These are phyloP conservation scores for Diaporthe velutina DNA, from an alignment of 2,329 filamentous ascomycete genomes.

Conservation along the genomic window DNA sequence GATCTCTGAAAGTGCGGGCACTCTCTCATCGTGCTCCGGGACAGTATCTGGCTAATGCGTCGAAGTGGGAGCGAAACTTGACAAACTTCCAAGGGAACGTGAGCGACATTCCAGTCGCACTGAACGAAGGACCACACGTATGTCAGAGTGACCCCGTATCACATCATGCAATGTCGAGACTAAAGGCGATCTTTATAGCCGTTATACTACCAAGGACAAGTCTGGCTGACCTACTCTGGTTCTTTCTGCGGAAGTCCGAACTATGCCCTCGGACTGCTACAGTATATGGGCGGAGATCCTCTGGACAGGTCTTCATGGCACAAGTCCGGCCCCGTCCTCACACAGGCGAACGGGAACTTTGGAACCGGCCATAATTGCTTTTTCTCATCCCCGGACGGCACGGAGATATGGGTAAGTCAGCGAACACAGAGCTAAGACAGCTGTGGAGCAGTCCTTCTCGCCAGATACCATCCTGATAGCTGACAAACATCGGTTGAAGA, in stretches of 20 bases:
- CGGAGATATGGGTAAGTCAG: conserved; percentile 25
- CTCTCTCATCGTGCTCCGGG: background rate
- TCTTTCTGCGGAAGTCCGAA: conserved; percentile 40
- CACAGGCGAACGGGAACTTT: conserved; percentile 40
- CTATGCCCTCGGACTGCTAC: conserved; percentile 38
- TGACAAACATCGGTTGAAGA: background rate
- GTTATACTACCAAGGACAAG: conserved; percentile 36
- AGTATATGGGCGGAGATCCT: conserved; percentile 37
- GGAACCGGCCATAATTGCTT: conserved; percentile 40
- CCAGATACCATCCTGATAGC: background rate
- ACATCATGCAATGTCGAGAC: background rate
- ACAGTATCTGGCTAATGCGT: background rate
- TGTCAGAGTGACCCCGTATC: background rate
- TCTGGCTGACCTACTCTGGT: conserved; percentile 41
- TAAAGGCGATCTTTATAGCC: conserved; percentile 29
- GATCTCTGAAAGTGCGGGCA: background rate
- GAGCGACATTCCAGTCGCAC: background rate
- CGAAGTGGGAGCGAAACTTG: conserved; percentile 37
- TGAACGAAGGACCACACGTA: conserved; percentile 27
- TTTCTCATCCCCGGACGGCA: conserved; percentile 32
- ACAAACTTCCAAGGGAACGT: conserved; percentile 15
- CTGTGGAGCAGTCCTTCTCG: background rate
- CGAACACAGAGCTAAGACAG: too few relatives aligned
- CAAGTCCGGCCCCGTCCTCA: conserved; percentile 39
- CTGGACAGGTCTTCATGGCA: conserved; percentile 34